These are phyloP conservation scores for Glutinoglossum americanum DNA, from an alignment of 495 filamentous ascomycete species.

Conservation along the genomic window DNA sequence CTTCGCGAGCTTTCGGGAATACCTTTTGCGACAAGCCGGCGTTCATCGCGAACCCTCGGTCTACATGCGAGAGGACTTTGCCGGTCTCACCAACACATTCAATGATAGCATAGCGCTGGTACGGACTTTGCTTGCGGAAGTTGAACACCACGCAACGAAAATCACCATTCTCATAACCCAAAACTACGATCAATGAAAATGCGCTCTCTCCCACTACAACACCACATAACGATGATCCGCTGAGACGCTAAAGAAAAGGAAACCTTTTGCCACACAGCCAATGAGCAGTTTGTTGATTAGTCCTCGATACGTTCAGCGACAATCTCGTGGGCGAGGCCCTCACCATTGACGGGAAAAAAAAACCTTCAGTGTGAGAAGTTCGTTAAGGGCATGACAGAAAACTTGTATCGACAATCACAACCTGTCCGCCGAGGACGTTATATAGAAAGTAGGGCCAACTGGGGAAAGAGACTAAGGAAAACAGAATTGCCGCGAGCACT, in stretches of 20 bases:
- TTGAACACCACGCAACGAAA: background rate
- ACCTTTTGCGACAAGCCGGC: background rate
- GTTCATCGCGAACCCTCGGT: background rate
- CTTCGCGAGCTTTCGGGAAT: background rate
- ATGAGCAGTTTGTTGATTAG: background rate
- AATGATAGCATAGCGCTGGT: background rate
- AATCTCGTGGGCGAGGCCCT: background rate
- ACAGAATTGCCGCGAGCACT: background rate
- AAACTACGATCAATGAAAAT: background rate
- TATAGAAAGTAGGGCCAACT: background rate
- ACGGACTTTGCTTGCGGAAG: background rate
- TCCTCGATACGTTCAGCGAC: background rate
- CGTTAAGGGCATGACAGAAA: background rate
- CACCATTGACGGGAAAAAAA: background rate
- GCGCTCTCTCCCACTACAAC: background rate
- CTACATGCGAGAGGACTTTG: background rate
- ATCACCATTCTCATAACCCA: background rate
- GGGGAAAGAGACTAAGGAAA: background rate
- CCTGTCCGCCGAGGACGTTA: background rate
- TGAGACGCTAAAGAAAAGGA: background rate
- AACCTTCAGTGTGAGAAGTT: background rate
- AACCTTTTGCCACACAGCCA: background rate
- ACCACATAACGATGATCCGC: background rate
- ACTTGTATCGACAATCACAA: background rate
- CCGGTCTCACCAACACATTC: background rate